Percentiles rank a stretch among this genome's conserved stretches.
Conservation (phyloP, 164 flowering plant species). For the Echeveria elegans region DNA sequence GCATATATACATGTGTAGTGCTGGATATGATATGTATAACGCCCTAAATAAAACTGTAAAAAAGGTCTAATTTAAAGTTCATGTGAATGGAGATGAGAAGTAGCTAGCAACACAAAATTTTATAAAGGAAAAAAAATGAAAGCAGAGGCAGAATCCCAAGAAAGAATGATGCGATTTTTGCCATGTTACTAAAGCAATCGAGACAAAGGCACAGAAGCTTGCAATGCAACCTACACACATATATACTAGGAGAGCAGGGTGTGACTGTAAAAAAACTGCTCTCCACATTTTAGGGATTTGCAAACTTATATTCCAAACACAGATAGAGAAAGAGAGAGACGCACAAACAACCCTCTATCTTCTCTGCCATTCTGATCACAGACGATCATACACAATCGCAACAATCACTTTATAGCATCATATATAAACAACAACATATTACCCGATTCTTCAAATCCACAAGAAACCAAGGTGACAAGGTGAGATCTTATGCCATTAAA, state of each 20-base stretch:
- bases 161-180: slow-evolving; percentile 36
- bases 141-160: slow-evolving; percentile 49
- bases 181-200: slow-evolving; percentile 50
- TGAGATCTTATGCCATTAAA: not conserved
- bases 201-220: slow-evolving; percentile 25
- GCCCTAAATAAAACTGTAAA: not conserved
- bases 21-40: too few relatives aligned
- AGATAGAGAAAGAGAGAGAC: slow-evolving; percentile 10
- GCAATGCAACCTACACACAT: slow-evolving; percentile 4
- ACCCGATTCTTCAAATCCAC: slow-evolving; percentile 5
- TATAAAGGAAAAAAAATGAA: slow-evolving; percentile 3
- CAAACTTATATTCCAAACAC: slow-evolving; percentile 27
- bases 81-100: not conserved
- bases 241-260: slow-evolving; percentile 2
- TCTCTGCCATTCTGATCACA: slow-evolving; percentile 13
- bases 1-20: not conserved
- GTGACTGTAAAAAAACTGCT: slow-evolving; percentile 13
- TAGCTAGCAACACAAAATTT: slow-evolving; percentile 4
- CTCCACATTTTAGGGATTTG: slow-evolving; percentile 44
- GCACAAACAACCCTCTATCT: too few relatives aligned
- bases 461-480: not conserved
- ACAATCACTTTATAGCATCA: not conserved
- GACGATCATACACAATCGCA: not conserved
- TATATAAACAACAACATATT: not conserved
- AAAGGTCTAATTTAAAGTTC: slow-evolving; percentile 1